Evolutionary conservation across 345 rosid genomes (phyloP), one percentile per base, ranked within the genome.

Genomic region (Bruguiera gymnorhiza): DNA sequence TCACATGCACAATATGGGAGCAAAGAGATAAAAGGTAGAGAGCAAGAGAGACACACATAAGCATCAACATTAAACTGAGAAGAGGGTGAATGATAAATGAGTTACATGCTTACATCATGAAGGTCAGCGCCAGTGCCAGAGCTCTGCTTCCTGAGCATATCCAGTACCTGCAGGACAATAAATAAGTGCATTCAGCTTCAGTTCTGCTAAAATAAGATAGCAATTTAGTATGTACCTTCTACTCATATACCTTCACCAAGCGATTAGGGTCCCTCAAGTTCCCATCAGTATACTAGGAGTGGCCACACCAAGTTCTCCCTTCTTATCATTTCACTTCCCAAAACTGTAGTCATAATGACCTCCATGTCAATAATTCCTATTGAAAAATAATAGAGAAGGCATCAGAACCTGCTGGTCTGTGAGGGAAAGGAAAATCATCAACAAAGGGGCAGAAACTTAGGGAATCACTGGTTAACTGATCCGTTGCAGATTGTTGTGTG

Each of bases 401-500:
- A 63, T 30, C 29, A 73, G n/a, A 63, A 70, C 43, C 18, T 31
- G 62, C 63, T 68, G 55, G n/a, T 6, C 24, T 55, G 39, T 55
- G 30, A 52, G 19, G 8, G 54, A 52, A 63, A 36, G 57, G 24
- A 29, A 63, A 53, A 30, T 27, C 10, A 55, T 29, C 16, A 31
- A 68, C 21, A 6, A 27, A 6, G 11, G 56, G 4, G 19, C 13
- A 19, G 6, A 3, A 50, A 13, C n/a, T 27, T 34, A 16, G 53
- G 54, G 62, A 62, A 61, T 73, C 83, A 92, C 99, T 94, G 23
- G 97, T 95, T 60, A 97, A 82, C 59, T 90, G 96, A 83, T 95
- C 98, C 0, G 97, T 92, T 57, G 98, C 97, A 52, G 98, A 95
- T 80, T 90, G 97, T 73, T 90, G 97, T 94, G 90, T 75, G 99